These are phyloP conservation scores for Talinum fruticosum DNA, from an alignment of 148 eudicot genomes.

Conservation along the genomic window DNA sequence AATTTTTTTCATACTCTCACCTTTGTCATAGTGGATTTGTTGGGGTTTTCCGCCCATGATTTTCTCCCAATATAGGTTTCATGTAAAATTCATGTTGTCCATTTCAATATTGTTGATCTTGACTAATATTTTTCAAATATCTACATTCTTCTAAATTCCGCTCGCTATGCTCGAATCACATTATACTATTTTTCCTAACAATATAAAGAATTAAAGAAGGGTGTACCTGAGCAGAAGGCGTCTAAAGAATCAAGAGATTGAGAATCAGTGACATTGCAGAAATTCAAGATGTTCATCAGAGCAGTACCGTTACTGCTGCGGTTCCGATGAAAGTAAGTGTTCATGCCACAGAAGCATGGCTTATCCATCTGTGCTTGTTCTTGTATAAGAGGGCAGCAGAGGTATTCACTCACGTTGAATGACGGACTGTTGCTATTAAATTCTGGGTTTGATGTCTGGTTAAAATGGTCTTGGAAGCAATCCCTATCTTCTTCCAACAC, in stretches of 20 bases:
- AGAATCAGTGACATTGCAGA: background rate
- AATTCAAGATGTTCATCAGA: background rate
- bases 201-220: background rate
- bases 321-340: background rate
- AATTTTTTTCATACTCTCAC: no score
- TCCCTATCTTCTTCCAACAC: constrained; percentile 1
- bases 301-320: background rate
- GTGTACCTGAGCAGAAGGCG: constrained; percentile 5
- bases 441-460: background rate
- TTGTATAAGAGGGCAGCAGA: constrained; percentile 11
- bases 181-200: no score
- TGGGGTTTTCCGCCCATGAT: no score
- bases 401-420: background rate
- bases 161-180: no score
- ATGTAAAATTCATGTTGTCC: no score
- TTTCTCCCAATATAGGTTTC: no score
- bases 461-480: background rate
- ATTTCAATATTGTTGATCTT: no score
- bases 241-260: constrained; percentile 8
- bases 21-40: no score
- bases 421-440: background rate
- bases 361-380: background rate
- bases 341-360: background rate
- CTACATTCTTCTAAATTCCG: no score
- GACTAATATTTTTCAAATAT: no score